These are phyloP conservation scores for Oidiodendron maius DNA, from an alignment of 495 filamentous ascomycete genomes.

Conservation along the genomic window DNA sequence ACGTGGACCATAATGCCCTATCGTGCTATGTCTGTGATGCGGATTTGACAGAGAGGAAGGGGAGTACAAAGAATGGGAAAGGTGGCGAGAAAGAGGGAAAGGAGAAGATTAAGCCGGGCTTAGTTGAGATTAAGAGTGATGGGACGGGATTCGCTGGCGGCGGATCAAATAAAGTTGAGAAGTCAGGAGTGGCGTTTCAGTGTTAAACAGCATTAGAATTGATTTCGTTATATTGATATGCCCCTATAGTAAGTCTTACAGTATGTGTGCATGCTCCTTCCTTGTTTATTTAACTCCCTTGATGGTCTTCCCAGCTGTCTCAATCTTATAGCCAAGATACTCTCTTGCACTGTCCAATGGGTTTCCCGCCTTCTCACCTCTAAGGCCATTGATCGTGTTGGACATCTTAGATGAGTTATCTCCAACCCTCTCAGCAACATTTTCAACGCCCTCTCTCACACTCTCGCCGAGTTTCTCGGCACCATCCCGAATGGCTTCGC, in stretches of 20 bases:
- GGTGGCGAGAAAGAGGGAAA: constrained; percentile 42
- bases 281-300: constrained; percentile 2
- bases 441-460: constrained; percentile 6
- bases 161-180: constrained; percentile 77
- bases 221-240: too few species aligned
- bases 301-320: constrained; percentile 14
- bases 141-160: constrained; percentile 91
- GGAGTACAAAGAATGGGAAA: constrained; percentile 32
- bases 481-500: constrained; percentile 4
- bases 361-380: constrained; percentile 12
- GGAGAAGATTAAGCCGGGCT: constrained; percentile 58
- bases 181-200: constrained; percentile 76
- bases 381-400: constrained; percentile 9
- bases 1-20: constrained; percentile 46
- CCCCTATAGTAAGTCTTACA: too few species aligned
- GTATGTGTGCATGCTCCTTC: too few species aligned
- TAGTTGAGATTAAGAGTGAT: constrained; percentile 81
- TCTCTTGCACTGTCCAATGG: constrained; percentile 17
- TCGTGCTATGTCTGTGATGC: constrained; percentile 87
- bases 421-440: background rate
- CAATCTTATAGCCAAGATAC: constrained; percentile 11
- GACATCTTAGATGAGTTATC: constrained; percentile 9
- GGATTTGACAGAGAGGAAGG: constrained; percentile 50
- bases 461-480: background rate
- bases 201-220: constrained; percentile 51